Evolutionary conservation across 306 rosid genomes (phyloP), one percentile per base, ranked within the genome.

Genomic region (Cucumis hystrix): DNA sequence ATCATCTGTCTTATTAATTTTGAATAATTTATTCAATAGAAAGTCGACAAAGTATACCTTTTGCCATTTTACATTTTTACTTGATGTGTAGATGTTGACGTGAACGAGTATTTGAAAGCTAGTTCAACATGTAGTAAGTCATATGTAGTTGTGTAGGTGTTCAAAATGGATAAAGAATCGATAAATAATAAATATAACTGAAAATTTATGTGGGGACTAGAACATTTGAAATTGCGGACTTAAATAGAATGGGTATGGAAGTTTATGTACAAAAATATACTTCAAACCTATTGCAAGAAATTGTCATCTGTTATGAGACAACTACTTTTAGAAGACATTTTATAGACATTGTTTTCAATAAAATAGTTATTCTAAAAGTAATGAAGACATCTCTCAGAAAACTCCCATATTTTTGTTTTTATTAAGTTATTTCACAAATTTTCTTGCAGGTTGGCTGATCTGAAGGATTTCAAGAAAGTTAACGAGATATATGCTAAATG

Each of bases 401-500:
- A 10, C 33, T n/a, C 74, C 18, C 11, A 25, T 1, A 40, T 70
- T 70, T 70, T 66, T 25, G 41, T 54, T 4, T 63, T 45, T 77
- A 77, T 62, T 45, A 74, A 56, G 49, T 79, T 76, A 15, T 13
- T 61, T 43, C 2, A 45, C 66, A 57, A 60, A 6, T 84, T 25
- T 81, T 77, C 54, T 58, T 87, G 88, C 88, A 93, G 97, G 96
- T 83, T 93, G 85, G 97, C 97, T 18, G 98, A 93, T 85, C 83
- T 93, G 90, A 91, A 91, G 69, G 97, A 93, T 87, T 91, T 90
- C 82, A 86, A 87, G 91, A 86, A 83, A 81, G 98, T 93, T 45
- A 91, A 90, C 61, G 94, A 87, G 85, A 85, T 93, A 76, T 93
- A 93, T 86, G 98, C 91, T 30, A 90, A 91, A 87, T 90, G 98